phyloP scores from a whole-genome alignment of 768 basidiomycete genomes.

The Auriscalpium vulgare region DNA sequence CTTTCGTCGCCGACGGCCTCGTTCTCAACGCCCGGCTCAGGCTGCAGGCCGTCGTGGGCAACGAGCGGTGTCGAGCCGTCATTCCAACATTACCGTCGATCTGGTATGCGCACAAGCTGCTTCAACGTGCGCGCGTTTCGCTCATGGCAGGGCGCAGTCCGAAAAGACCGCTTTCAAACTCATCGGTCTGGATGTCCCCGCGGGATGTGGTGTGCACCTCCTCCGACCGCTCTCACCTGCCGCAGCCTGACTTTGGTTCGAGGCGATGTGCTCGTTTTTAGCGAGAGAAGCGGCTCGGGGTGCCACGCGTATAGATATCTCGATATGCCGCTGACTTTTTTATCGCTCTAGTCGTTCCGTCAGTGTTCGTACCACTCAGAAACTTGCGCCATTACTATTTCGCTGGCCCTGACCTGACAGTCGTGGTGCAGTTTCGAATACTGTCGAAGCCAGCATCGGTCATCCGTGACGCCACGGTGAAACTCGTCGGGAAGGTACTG shows the following conservation, averaged over 20 bases:
- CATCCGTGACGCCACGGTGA: conserved; percentile 58
- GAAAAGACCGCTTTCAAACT: conserved; percentile 5
- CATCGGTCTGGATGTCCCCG: not conserved
- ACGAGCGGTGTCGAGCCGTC: conserved; percentile 2
- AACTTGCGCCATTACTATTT: not conserved
- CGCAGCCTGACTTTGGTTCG: not conserved
- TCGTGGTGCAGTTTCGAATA: conserved; percentile 46
- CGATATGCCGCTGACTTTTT: not conserved
- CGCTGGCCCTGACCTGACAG: not conserved
- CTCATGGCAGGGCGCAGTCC: conserved; percentile 1
- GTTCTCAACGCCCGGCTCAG: not conserved
- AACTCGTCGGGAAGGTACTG: conserved; percentile 45
- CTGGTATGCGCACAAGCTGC: conserved; percentile 1
- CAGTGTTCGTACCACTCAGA: conserved; percentile 15
- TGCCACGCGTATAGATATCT: not conserved
- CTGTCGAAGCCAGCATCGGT: conserved; percentile 67
- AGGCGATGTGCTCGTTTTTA: conserved; percentile 8
- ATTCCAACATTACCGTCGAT: conserved; percentile 4
- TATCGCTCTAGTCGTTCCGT: too few species aligned
- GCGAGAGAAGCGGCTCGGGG: conserved; percentile 7
- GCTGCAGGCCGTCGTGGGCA: conserved; percentile 4
- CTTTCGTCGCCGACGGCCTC: conserved; percentile 2
- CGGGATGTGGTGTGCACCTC: not conserved
- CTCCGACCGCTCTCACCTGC: not conserved
- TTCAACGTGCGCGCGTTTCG: not conserved